These are phyloP conservation scores for Alternaria triticimaculans DNA, from an alignment of 2,329 filamentous ascomycete genomes.

Conservation along the genomic window DNA sequence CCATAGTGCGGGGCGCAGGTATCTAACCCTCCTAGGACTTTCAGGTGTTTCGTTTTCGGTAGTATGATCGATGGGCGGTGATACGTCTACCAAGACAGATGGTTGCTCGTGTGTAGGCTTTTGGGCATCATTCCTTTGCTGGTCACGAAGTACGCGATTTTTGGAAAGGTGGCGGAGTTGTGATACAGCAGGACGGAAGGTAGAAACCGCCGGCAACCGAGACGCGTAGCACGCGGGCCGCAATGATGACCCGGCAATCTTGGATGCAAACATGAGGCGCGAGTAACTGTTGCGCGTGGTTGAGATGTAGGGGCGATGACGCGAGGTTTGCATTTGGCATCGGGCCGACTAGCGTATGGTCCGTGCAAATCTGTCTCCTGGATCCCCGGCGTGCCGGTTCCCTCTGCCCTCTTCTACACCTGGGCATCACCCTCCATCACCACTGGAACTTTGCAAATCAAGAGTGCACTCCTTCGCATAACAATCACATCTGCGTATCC, in stretches of 20 bases:
- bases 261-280: slow-evolving; percentile 15
- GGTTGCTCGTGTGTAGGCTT: slow-evolving; percentile 7
- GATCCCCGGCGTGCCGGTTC: not conserved
- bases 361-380: slow-evolving; percentile 1
- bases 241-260: slow-evolving; percentile 5
- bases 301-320: slow-evolving; percentile 8
- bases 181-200: not conserved
- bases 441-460: not conserved
- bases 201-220: not conserved
- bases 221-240: not conserved
- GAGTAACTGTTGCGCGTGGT: not conserved
- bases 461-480: not conserved
- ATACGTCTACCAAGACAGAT: slow-evolving; percentile 9
- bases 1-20: slow-evolving; percentile 40
- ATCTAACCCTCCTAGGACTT: slow-evolving; percentile 26
- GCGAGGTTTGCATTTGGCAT: slow-evolving; percentile 14
- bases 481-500: too few relatives aligned
- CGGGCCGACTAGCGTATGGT: slow-evolving; percentile 12
- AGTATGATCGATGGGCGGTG: not conserved
- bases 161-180: slow-evolving; percentile 8
- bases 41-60: slow-evolving; percentile 2
- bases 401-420: not conserved
- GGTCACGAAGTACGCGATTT: slow-evolving; percentile 8
- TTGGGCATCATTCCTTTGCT: slow-evolving; percentile 4
- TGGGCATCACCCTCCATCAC: not conserved